A percentile compares a stretch with the other conserved stretches of the same genome.
Conservation (phyloP, 306 rosid genomes). For the Cercis canadensis region DNA sequence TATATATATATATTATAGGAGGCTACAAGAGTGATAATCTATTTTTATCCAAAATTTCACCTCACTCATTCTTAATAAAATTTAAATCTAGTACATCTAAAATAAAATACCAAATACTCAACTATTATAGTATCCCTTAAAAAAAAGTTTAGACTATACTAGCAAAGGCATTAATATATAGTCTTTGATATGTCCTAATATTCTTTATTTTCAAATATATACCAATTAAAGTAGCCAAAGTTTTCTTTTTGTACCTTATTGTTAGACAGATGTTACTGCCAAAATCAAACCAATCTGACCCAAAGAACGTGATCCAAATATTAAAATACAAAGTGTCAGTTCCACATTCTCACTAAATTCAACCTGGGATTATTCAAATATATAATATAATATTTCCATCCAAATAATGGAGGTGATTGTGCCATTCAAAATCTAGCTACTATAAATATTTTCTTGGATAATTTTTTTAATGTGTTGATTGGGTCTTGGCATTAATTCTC, state of each 20-base stretch:
- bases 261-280: not conserved
- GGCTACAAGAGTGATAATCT: no score
- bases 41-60: no score
- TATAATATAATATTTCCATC: no score
- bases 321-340: not conserved
- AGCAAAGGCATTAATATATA: no score
- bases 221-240: no score
- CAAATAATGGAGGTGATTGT: no score
- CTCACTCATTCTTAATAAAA: no score
- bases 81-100: no score
- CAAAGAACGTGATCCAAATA: not conserved
- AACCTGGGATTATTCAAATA: not conserved
- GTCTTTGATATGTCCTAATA: not conserved
- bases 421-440: constrained; percentile 17
- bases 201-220: not conserved
- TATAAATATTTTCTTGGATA: not conserved
- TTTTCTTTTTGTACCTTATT: not conserved
- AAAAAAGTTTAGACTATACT: no score
- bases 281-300: not conserved
- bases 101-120: no score
- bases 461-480: constrained; percentile 19
- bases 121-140: no score
- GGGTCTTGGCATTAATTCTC: constrained; percentile 34
- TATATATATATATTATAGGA: no score
- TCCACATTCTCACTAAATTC: constrained; percentile 1